Evolutionary conservation across 257 asterid species (phyloP).

Genomic region (Solanum bukasovii): DNA sequence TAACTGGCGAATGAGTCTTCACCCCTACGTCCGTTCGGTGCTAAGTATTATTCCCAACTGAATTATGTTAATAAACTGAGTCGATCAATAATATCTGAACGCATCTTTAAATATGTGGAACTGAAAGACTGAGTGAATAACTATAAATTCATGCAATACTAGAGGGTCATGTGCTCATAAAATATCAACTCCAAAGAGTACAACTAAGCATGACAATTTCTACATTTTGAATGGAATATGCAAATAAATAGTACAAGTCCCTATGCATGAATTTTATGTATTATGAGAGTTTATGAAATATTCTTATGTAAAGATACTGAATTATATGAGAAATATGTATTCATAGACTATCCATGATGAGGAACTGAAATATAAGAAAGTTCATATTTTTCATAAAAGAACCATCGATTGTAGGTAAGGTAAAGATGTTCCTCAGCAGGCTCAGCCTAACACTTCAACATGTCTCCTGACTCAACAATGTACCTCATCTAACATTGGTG

Average conservation of each 20-base stretch:
- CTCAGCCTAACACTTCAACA: not conserved
- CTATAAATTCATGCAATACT: not conserved
- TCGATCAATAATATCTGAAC: too few species aligned
- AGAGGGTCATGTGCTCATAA: not conserved
- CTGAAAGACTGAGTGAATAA: not conserved
- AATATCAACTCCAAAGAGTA: not conserved
- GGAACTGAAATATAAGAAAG: not conserved
- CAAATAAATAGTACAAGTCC: not conserved
- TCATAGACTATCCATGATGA: not conserved
- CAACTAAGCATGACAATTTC: too few species aligned
- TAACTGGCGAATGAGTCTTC: too few species aligned
- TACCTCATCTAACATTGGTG: not conserved
- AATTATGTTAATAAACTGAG: too few species aligned
- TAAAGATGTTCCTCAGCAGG: not conserved
- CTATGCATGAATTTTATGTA: not conserved
- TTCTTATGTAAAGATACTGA: not conserved
- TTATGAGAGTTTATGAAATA: not conserved
- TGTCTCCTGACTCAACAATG: not conserved
- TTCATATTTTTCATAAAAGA: not conserved
- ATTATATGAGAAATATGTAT: not conserved
- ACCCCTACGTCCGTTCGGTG: too few species aligned
- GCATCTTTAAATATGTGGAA: not conserved
- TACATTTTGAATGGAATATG: not conserved
- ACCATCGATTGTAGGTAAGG: not conserved
- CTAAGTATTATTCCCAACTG: too few species aligned